phyloP scores from a whole-genome alignment of 2,329 filamentous ascomycete species.

The Pseudogymnoascus sp. region DNA sequence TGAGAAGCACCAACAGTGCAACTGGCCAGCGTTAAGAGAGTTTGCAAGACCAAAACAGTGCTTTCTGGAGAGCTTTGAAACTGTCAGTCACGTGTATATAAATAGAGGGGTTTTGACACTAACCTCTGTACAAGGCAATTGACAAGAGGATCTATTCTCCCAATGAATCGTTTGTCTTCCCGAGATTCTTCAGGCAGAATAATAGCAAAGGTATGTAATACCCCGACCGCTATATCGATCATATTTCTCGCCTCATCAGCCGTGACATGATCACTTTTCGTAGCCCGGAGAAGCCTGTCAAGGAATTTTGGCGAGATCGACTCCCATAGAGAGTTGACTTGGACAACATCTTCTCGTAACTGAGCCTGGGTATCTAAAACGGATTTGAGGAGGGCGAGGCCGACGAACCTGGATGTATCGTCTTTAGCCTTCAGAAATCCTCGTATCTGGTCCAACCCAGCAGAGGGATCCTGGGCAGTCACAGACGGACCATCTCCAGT shows the following conservation, averaged over 20 bases:
- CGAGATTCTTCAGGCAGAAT: conserved; percentile 44
- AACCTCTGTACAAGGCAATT: conserved; percentile 48
- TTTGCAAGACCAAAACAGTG: conserved; percentile 45
- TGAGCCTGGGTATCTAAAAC: conserved; percentile 52
- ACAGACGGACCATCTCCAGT: conserved; percentile 3
- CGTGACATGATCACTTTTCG: conserved; percentile 31
- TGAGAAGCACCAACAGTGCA: conserved; percentile 41
- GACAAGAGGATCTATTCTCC: conserved; percentile 46
- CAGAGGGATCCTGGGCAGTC: conserved; percentile 14
- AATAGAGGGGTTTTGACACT: conserved; percentile 12
- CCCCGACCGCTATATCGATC: conserved; percentile 54
- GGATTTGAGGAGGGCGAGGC: conserved; percentile 57
- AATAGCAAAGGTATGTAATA: conserved; percentile 54
- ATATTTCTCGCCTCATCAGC: conserved; percentile 46
- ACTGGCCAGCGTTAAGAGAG: conserved; percentile 48
- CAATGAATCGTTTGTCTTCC: conserved; percentile 40
- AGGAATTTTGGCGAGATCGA: conserved; percentile 55
- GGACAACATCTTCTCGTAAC: conserved; percentile 40
- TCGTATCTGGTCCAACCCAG: conserved; percentile 42
- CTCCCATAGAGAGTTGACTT: conserved; percentile 47
- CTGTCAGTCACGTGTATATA: conserved; percentile 12
- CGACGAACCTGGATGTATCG: conserved; percentile 62
- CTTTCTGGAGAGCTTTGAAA: conserved; percentile 43
- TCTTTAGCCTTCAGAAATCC: conserved; percentile 50
- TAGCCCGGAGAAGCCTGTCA: conserved; percentile 52